Evolutionary conservation across 2,329 filamentous ascomycete genomes (phyloP), one percentile per base, ranked within the genome.

Genomic region (Colletotrichum viniferum): DNA sequence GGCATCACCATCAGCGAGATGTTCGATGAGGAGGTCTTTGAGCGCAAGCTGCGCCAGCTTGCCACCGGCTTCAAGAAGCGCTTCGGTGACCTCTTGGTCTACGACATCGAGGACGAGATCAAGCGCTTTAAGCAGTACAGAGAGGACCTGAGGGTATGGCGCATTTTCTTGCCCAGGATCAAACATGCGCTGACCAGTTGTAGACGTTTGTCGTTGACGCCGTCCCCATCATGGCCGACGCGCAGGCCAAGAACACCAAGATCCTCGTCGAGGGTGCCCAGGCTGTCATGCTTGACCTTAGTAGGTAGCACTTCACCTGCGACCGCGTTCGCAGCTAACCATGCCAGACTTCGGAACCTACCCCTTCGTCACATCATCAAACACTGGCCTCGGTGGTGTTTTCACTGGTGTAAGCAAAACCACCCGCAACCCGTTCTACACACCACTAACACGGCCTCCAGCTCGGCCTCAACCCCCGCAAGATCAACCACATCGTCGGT

Each of bases 181-280:
- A 10, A 52, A 13, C 28, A 16, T 8, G 38, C 9, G 14, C 34
- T 76, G 48, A 76, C 28, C 2, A 43, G 3, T 4, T 12, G 2
- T 18, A 76, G 73, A 64, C 64, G 3, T 94, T 91, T 78, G 89
- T 92, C 76, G 87, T 95, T 76, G 94, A 96, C 80, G 92, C 91
- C 75, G 89, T 94, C 32, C 87, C 90, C 52, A 90, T 94, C 69
- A 90, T 95, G 80, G 85, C 88, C 73, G 86, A 86, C 12, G 92
- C 91, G 2, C 92, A 94, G 81, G 84, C 90, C 71, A 85, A 86
- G 71, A 89, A 91, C 48, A 87, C 86, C 48, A 89, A 89, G 70
- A 92, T 95, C 77, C 86, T 95, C 4, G 88, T 95, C 13, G 93
- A 95, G 84, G 93, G 93, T 69, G 92, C 92, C 48, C 91, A 93